A percentile compares a stretch with the other conserved stretches of the same genome.
phyloP scores from a whole-genome alignment of 805 yeast genomes.

The Gaillardinia entomophila region DNA sequence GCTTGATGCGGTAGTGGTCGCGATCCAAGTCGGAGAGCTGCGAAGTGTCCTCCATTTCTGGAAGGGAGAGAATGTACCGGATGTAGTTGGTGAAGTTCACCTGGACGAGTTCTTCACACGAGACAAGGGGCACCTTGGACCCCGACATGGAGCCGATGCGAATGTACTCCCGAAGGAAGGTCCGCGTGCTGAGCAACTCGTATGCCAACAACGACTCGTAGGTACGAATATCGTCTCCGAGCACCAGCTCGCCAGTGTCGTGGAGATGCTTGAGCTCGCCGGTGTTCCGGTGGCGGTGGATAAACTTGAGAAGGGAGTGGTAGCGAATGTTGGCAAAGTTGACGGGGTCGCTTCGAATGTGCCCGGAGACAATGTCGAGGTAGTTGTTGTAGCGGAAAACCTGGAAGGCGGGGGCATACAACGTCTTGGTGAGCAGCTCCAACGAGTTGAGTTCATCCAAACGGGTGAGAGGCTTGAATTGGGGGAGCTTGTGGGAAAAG shows the following conservation, averaged over 20 bases:
- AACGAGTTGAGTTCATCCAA: constrained; percentile 19
- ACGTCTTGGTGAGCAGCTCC: constrained; percentile 12
- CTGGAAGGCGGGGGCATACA: constrained; percentile 24
- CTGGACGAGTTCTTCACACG: constrained; percentile 33
- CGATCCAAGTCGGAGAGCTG: constrained; percentile 14
- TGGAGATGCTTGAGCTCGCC: constrained; percentile 4
- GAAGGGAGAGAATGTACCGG: constrained; percentile 27
- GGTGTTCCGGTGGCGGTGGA: constrained; percentile 13
- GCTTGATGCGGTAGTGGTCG: constrained; percentile 24
- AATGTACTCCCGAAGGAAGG: constrained; percentile 21
- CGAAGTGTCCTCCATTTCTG: constrained; percentile 10
- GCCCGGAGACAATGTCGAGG: constrained; percentile 22
- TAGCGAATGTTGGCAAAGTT: constrained; percentile 31
- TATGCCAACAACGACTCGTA: constrained; percentile 27
- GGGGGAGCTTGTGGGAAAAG: constrained; percentile 5
- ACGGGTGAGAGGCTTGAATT: constrained; percentile 15
- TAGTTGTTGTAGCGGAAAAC: constrained; percentile 25
- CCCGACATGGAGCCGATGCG: constrained; percentile 4
- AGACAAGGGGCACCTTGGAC: constrained; percentile 3
- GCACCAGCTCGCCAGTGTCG: too few relatives aligned
- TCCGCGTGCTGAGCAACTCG: constrained; percentile 20
- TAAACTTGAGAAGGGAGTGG: constrained; percentile 24
- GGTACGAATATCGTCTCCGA: constrained; percentile 17
- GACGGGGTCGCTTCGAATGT: constrained; percentile 30
- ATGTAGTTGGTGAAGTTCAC: constrained; percentile 32